phyloP scores from a whole-genome alignment of 352 stramenopile species.

The Thraustochytrium aureum region DNA sequence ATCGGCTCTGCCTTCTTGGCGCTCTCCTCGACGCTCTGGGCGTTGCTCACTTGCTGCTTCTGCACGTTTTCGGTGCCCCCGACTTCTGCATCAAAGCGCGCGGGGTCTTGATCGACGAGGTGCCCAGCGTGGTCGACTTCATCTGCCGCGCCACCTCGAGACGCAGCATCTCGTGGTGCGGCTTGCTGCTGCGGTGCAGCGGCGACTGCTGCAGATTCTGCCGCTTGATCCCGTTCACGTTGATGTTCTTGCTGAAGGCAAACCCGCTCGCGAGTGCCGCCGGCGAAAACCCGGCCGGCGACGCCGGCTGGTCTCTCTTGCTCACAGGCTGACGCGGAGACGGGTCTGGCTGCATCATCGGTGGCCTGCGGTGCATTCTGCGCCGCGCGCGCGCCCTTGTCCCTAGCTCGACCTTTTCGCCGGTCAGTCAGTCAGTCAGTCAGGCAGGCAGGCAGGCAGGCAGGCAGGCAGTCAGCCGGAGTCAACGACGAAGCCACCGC shows the following conservation, averaged over 20 bases:
- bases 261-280: neutral
- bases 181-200: slow-evolving; percentile 12
- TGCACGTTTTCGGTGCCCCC: neutral
- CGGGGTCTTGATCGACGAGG: neutral
- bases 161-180: slow-evolving; percentile 20
- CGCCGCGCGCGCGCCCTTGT: too few relatives aligned
- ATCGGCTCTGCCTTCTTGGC: neutral
- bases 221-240: slow-evolving; percentile 3
- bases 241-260: slow-evolving; percentile 22
- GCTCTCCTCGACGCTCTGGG: neutral
- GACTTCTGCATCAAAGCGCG: neutral
- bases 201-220: slow-evolving; percentile 50
- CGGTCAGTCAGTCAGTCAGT: too few relatives aligned
- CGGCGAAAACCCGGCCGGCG: slow-evolving; percentile 38
- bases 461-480: too few relatives aligned
- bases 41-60: neutral
- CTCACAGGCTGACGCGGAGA: slow-evolving; percentile 14
- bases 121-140: slow-evolving; percentile 1
- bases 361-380: too few relatives aligned
- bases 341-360: neutral
- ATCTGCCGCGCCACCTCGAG: slow-evolving; percentile 35
- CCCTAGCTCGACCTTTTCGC: too few relatives aligned
- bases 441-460: too few relatives aligned
- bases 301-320: slow-evolving; percentile 37
- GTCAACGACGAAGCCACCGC: too few relatives aligned